phyloP scores from a whole-genome alignment of 2,329 filamentous ascomycete species.

The Ceratocystiopsis minuta region DNA sequence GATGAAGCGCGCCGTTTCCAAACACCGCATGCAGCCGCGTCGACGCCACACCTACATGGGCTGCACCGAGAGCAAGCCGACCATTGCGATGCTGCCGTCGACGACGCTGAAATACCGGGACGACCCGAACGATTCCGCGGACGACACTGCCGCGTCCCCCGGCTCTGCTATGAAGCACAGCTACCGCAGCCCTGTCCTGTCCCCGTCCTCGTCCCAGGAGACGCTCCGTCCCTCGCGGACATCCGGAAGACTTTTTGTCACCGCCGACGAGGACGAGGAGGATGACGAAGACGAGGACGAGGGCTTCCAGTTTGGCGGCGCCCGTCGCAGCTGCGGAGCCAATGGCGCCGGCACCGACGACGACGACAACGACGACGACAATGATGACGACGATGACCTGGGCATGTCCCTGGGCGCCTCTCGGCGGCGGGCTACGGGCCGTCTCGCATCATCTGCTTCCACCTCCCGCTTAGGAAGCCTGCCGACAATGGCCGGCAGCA shows the following conservation, averaged over 20 bases:
- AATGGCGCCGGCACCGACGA: conserved; percentile 10
- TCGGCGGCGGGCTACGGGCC: background rate
- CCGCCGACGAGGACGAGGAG: conserved; percentile 40
- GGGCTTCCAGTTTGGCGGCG: no score
- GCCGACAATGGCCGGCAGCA: background rate
- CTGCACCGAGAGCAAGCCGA: conserved; percentile 47
- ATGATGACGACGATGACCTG: conserved; percentile 3
- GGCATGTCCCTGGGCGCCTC: conserved; percentile 7
- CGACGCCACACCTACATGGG: conserved; percentile 20
- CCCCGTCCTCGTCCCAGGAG: conserved; percentile 66
- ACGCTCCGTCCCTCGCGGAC: conserved; percentile 56
- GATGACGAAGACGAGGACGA: conserved; percentile 24
- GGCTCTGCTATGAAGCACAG: conserved; percentile 47
- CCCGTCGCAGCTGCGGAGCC: conserved; percentile 6
- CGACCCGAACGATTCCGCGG: conserved; percentile 46
- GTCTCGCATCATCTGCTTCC: conserved; percentile 4
- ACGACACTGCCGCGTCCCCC: conserved; percentile 21
- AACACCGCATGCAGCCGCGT: conserved; percentile 37
- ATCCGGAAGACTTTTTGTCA: conserved; percentile 46
- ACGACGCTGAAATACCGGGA: conserved; percentile 74
- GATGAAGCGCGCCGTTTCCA: conserved; percentile 52
- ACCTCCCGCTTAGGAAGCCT: conserved; percentile 4
- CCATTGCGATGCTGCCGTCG: conserved; percentile 71
- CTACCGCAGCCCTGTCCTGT: conserved; percentile 33
- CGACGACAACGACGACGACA: conserved; percentile 7